These are phyloP conservation scores for Purpureocillium lavendulum DNA, from an alignment of 2,329 filamentous ascomycete species.

Conservation along the genomic window DNA sequence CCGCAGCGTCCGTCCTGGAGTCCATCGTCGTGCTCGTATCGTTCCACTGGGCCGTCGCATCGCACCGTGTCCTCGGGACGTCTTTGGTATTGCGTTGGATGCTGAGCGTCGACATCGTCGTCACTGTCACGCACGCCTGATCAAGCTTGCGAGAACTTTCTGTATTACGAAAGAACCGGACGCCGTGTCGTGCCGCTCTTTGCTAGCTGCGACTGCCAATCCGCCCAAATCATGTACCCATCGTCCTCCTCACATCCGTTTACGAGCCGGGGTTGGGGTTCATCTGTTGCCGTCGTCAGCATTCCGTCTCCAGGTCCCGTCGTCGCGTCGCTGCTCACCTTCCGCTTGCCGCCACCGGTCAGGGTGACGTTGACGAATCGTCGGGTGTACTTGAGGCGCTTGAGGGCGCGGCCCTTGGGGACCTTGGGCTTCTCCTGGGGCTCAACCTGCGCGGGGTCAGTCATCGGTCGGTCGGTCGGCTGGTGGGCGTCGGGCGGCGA, in stretches of 20 bases:
- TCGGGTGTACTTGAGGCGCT: slow-evolving; percentile 92
- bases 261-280: slow-evolving; percentile 78
- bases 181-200: too few species aligned
- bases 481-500: slow-evolving; percentile 28
- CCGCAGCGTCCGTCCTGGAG: too few species aligned
- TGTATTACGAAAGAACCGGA: too few species aligned
- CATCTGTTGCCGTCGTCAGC: slow-evolving; percentile 49
- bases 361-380: slow-evolving; percentile 98
- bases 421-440: slow-evolving; percentile 92
- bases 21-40: too few species aligned
- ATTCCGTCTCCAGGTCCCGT: not conserved
- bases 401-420: slow-evolving; percentile 95
- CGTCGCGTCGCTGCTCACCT: slow-evolving; percentile 55
- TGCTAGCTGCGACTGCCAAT: too few species aligned
- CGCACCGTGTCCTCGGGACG: too few species aligned
- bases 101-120: too few species aligned
- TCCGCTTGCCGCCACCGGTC: slow-evolving; percentile 88
- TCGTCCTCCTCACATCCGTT: slow-evolving; percentile 21
- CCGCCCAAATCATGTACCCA: slow-evolving; percentile 7
- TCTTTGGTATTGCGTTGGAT: too few species aligned
- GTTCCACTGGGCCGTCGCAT: too few species aligned
- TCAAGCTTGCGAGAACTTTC: too few species aligned
- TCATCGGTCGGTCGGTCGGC: slow-evolving; percentile 20
- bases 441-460: slow-evolving; percentile 54
- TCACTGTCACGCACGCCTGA: too few species aligned